These are phyloP conservation scores for Malus hybrid DNA, from an alignment of 331 rosid species.

Conservation along the genomic window DNA sequence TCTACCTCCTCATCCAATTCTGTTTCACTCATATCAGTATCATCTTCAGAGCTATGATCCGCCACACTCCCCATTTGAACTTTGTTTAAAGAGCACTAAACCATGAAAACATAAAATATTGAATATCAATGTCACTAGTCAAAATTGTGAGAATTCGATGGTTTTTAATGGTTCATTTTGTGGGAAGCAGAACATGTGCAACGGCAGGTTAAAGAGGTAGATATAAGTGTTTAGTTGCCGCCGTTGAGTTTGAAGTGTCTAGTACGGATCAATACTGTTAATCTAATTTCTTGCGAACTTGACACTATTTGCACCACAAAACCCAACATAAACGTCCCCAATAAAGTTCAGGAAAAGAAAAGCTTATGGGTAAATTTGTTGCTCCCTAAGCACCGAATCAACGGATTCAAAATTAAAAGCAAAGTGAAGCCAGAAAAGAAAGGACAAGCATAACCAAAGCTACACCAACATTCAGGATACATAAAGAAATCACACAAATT, in stretches of 20 bases:
- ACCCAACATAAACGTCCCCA: neutral
- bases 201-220: neutral
- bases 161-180: neutral
- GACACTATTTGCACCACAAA: neutral
- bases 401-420: neutral
- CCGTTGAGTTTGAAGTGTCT: too few relatives aligned
- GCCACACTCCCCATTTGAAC: slow-evolving; percentile 25
- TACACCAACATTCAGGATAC: neutral
- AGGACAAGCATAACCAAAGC: neutral
- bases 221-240: neutral
- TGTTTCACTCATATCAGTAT: slow-evolving; percentile 41
- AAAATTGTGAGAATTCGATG: neutral
- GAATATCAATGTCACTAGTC: neutral
- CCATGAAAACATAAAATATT: slow-evolving; percentile 23
- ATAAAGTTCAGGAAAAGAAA: neutral
- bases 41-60: slow-evolving; percentile 28
- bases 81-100: neutral
- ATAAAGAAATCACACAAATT: neutral
- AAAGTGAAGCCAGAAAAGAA: neutral
- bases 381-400: neutral
- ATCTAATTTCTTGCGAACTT: neutral
- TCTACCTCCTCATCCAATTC: slow-evolving; percentile 40
- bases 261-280: neutral
- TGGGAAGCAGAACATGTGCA: neutral
- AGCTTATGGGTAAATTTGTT: neutral